These are phyloP conservation scores for Pseudonectria foliicola DNA, from an alignment of 2,329 filamentous ascomycete genomes.

Conservation along the genomic window DNA sequence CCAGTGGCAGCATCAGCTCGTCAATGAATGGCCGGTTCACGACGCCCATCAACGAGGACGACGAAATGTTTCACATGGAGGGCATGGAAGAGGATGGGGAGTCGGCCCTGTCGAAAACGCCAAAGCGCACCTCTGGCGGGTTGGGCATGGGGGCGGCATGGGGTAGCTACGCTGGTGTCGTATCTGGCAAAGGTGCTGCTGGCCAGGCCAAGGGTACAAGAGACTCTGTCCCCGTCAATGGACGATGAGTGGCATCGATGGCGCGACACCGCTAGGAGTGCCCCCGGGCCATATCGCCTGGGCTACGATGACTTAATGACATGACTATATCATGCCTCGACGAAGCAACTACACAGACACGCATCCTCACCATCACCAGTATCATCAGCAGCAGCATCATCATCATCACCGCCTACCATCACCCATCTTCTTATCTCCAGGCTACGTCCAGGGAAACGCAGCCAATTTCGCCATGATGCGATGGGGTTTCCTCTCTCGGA, in stretches of 20 bases:
- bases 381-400: too few relatives aligned
- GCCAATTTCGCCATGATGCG: too few relatives aligned
- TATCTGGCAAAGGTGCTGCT: slow-evolving; percentile 21
- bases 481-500: too few relatives aligned
- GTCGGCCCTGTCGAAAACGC: slow-evolving; percentile 35
- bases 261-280: too few relatives aligned
- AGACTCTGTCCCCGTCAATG: slow-evolving; percentile 24
- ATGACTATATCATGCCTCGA: not conserved
- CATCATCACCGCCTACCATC: too few relatives aligned
- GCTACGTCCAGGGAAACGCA: too few relatives aligned
- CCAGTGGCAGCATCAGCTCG: slow-evolving; percentile 51
- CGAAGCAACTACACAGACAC: too few relatives aligned
- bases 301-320: not conserved
- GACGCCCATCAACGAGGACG: slow-evolving; percentile 59
- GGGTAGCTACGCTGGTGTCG: slow-evolving; percentile 35
- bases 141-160: slow-evolving; percentile 29
- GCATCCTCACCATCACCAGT: too few relatives aligned
- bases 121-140: slow-evolving; percentile 43
- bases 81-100: slow-evolving; percentile 59
- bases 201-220: slow-evolving; percentile 23
- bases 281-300: not conserved
- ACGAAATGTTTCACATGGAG: slow-evolving; percentile 53
- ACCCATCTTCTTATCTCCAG: too few relatives aligned
- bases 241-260: slow-evolving; percentile 25
- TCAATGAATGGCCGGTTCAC: slow-evolving; percentile 50